These are phyloP conservation scores for Termitomyces sp. DNA, from an alignment of 768 basidiomycete genomes.

Conservation along the genomic window DNA sequence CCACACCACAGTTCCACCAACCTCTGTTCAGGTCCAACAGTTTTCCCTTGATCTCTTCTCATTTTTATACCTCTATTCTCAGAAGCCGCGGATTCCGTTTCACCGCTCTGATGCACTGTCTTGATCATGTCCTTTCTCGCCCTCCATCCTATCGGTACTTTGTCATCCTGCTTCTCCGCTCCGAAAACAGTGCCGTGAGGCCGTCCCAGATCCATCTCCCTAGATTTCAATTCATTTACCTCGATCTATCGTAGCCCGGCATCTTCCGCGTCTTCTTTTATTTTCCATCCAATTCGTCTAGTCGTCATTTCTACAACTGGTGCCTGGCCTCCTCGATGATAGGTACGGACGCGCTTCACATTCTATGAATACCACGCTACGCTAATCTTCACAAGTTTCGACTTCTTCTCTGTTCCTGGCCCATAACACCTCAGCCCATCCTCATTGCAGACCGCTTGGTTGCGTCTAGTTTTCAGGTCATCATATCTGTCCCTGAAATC, in stretches of 20 bases:
- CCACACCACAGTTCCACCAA: background rate
- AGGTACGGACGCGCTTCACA: conserved; percentile 7
- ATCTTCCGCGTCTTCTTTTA: conserved; percentile 11
- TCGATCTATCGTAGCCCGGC: conserved; percentile 17
- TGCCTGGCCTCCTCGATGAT: conserved; percentile 15
- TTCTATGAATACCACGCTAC: conserved; percentile 2
- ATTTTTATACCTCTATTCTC: conserved; percentile 11
- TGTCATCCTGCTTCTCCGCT: conserved; percentile 36
- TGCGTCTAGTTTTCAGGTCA: background rate
- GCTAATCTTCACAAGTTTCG: conserved; percentile 15
- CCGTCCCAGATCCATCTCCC: conserved; percentile 39
- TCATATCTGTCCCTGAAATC: background rate
- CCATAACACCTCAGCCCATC: background rate
- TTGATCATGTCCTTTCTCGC: conserved; percentile 15
- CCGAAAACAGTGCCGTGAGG: conserved; percentile 44
- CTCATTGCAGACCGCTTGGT: background rate
- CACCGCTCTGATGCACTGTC: background rate
- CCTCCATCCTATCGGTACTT: conserved; percentile 33
- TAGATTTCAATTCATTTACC: conserved; percentile 13
- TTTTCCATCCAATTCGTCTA: conserved; percentile 4
- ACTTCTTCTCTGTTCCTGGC: conserved; percentile 8
- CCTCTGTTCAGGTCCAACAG: background rate
- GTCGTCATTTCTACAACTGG: background rate
- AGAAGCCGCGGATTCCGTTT: conserved; percentile 17
- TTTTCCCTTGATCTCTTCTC: background rate